Evolutionary conservation across 352 stramenopile species (phyloP).

Genomic region (Phytopythium sindhum): DNA sequence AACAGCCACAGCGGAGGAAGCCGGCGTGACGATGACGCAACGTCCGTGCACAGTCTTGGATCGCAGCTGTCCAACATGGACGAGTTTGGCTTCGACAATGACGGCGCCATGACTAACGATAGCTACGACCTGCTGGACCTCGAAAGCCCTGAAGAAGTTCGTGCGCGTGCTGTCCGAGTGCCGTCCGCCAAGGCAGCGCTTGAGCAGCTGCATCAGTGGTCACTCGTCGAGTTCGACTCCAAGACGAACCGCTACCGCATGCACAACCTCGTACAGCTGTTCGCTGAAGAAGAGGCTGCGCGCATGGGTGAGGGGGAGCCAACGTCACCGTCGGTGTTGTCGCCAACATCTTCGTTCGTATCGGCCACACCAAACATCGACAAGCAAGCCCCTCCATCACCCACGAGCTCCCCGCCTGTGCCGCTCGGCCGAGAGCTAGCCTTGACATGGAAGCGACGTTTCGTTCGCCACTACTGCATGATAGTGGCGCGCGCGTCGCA

Average conservation of each 20-base stretch:
- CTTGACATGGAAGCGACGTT: constrained; percentile 75
- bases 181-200: constrained; percentile 49
- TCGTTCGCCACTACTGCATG: constrained; percentile 86
- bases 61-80: constrained; percentile 69
- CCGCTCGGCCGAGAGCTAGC: constrained; percentile 55
- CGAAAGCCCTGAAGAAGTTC: constrained; percentile 64
- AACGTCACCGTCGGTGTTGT: not conserved
- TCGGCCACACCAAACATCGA: constrained; percentile 5
- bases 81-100: constrained; percentile 69
- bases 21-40: constrained; percentile 42
- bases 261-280: constrained; percentile 82
- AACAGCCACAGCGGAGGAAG: not conserved
- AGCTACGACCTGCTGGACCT: constrained; percentile 75
- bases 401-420: constrained; percentile 20
- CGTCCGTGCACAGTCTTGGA: constrained; percentile 56
- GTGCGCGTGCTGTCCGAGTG: constrained; percentile 42
- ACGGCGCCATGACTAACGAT: constrained; percentile 76
- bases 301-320: constrained; percentile 41
- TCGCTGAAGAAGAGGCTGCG: constrained; percentile 74
- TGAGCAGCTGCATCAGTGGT: constrained; percentile 72
- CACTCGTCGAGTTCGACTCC: constrained; percentile 72
- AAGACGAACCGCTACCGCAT: constrained; percentile 71
- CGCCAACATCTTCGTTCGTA: constrained; percentile 32
- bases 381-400: constrained; percentile 14
- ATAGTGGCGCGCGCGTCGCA: constrained; percentile 73